Evolutionary conservation across 2,329 filamentous ascomycete species (phyloP), one percentile per base, ranked within the genome.

Genomic region (Drechslerella coelobrocha): DNA sequence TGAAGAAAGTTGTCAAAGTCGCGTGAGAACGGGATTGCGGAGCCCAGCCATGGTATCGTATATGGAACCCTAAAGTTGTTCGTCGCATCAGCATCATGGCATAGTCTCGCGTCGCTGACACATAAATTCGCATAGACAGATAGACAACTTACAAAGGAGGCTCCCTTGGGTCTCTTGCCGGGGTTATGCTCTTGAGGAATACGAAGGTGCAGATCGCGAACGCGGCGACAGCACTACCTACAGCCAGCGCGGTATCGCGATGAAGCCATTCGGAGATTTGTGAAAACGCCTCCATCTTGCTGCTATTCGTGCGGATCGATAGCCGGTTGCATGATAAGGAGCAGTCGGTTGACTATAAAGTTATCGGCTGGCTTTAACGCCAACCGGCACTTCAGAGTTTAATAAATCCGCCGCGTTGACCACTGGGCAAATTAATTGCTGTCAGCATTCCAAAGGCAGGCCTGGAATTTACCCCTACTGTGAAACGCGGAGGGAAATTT

Each of bases 31-130:
- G 63, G 26, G n/a, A 68, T 31, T 2, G 48, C 63, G 1, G 63
- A 68, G n/a, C 63, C 63, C 2, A 68, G 41, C 63, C 63, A 68
- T 41, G 63, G 63, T n/a, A 68, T 34, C 14, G 27, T 61, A 21
- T 68, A 68, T 6, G 63, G 63, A 14, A 68, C 56, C 24, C 63
- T 68, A 29, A 2, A 50, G 19, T 10, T n/a, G 12, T n/a, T 2
- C n/a, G n/a, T n/a, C n/a, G 4, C 45, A 47, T 29, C 7, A 5
- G 17, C 19, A 17, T 57, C 23, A 37, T 26, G 26, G 29, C n/a
- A n/a, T n/a, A n/a, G n/a, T n/a, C n/a, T n/a, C n/a, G n/a, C n/a
- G n/a, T n/a, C n/a, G n/a, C n/a, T n/a, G n/a, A n/a, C n/a, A n/a
- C n/a, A n/a, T n/a, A n/a, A n/a, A n/a, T n/a, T n/a, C n/a, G n/a